Base-by-base conservation (phyloP, 2,329 filamentous ascomycete genomes). In the Fusarium falciforme region DNA sequence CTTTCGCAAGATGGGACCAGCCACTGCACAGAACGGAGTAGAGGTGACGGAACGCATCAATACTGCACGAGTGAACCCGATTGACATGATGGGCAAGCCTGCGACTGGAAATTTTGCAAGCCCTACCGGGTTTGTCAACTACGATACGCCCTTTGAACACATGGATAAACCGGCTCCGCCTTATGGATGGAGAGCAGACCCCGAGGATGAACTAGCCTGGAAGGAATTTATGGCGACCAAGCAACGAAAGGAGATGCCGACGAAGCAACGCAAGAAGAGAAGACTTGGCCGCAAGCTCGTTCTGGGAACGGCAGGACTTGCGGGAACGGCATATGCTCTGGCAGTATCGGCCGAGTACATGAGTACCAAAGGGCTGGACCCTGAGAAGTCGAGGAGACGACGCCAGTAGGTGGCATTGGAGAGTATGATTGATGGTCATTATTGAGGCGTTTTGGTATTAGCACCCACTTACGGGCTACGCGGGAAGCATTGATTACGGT, bases 71-170 rank as follows among this genome's bases (percentile, higher is more conserved):
- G 79, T 90, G 72, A 92, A 92, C 74, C 90, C 91, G 0, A 90
- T 93, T 62, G 87, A 89, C 76, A 86, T 87, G 84, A 88, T 86
- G 77, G 85, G 86, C 55, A 83, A 80, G 64, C 77, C 82, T 5
- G 82, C 84, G 12, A 87, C 88, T 6, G 89, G 89, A 6, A 87
- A 88, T 61, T 92, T 91, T 78, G 89, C 90, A 20, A 91, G 88
- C 36, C 90, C 91, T 1, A 92, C 90, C 1, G 91, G 90, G 0
- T 93, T 91, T 76, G 88, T 92, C 49, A 92, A 91, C 72, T 89
- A 91, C 73, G 88, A 91, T 69, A 78, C 72, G n/a, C 73, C 79
- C 52, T 79, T 81, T 9, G 79, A 78, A 42, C 54, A 68, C 3
- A 44, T 62, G 17, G 72, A 79, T 16, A 82, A 81, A 66, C 81